Evolutionary conservation across 2,329 filamentous ascomycete species (phyloP), one percentile per base, ranked within the genome.

Genomic region (Xylariaceae sp.): DNA sequence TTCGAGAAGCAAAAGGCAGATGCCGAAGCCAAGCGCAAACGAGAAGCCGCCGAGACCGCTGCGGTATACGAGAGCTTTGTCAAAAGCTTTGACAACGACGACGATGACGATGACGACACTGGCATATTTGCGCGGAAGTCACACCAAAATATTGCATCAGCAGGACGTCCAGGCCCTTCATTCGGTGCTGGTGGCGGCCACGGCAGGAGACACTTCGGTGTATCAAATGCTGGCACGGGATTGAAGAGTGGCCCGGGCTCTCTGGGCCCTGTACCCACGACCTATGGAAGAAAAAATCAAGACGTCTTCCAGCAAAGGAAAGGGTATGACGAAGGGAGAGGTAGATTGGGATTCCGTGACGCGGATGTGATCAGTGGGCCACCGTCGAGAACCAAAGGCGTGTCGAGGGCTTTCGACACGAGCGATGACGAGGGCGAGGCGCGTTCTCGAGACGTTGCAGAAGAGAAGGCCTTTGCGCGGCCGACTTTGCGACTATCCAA

Each of bases 1-100:
- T 96, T 95, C 66, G 91, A 96, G 71, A 85, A 86, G 60, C 88
- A 95, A 67, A 90, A 88, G 68, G 89, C 89, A 52, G 90, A 95
- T 66, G 89, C 88, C 49, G 90, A 95, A 74, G 90, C 89, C 19
- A 96, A 96, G 72, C 85, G 88, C 51, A 79, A 82, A 59, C 81
- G 89, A 58, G 91, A 95, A 68, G 87, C 86, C 62, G 89, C 86
- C 58, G 91, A 96, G 71, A 95, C 89, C 6, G 89, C 87, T 18
- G 90, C 89, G 19, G 89, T 90, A 1, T 88, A 91, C 67, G 83
- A 90, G 59, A 89, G 92, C 57, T 96, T 96, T 58, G 82, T 94
- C 49, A 92, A 92, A 69, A 90, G 80, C 48, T 88, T 89, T 60
- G 84, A 83, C 40, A 75, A 79, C 53, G 81, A 85, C 35, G 78